These are phyloP conservation scores for Rosa multiflora DNA, from an alignment of 306 rosid species.

Conservation along the genomic window DNA sequence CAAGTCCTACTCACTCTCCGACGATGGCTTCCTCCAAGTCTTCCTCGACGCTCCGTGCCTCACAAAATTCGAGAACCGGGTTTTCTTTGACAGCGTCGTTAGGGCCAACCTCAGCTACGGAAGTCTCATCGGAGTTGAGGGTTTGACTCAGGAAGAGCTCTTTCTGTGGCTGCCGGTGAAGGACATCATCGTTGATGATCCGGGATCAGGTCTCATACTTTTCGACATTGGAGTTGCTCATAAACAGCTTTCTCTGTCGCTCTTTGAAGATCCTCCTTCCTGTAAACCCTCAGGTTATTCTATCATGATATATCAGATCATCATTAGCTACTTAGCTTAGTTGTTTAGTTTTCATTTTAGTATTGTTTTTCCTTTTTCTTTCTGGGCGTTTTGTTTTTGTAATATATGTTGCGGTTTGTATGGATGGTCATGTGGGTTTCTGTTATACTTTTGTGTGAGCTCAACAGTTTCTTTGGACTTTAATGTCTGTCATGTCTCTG, in stretches of 20 bases:
- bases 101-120: conserved; percentile 85
- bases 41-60: conserved; percentile 74
- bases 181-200: conserved; percentile 78
- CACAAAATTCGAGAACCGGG: conserved; percentile 76
- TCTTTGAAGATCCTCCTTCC: conserved; percentile 86
- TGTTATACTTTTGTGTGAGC: conserved; percentile 27
- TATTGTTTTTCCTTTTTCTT: background rate
- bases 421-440: conserved; percentile 3
- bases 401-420: conserved; percentile 24
- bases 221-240: conserved; percentile 89
- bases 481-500: conserved; percentile 10
- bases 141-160: conserved; percentile 80
- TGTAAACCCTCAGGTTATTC: conserved; percentile 66
- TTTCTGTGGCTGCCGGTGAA: conserved; percentile 89
- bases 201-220: conserved; percentile 69
- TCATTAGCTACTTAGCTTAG: background rate
- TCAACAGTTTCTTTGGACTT: conserved; percentile 28
- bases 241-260: conserved; percentile 76
- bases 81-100: conserved; percentile 59
- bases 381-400: conserved; percentile 6
- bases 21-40: conserved; percentile 66
- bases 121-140: conserved; percentile 76
- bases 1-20: conserved; percentile 59
- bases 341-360: background rate
- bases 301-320: background rate